phyloP scores from a whole-genome alignment of 257 asterid genomes.

The Salvia splendens region DNA sequence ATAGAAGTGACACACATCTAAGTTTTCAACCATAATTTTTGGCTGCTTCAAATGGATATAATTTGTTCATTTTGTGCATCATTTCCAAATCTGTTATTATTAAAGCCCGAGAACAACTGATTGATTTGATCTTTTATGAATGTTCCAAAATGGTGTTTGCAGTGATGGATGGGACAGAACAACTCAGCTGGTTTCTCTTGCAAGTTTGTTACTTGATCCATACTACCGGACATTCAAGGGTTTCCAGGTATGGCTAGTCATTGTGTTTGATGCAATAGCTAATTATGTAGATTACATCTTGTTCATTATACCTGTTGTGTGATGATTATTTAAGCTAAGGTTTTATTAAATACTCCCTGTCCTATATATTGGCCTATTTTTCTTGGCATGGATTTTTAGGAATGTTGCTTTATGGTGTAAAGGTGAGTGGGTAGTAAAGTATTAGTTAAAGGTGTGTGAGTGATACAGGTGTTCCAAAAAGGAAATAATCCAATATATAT shows the following conservation, averaged over 20 bases:
- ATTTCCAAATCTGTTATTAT: not conserved
- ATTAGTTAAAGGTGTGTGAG: too few relatives aligned
- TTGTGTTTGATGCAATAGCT: not conserved
- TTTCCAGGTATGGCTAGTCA: conserved; percentile 68
- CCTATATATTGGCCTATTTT: too few relatives aligned
- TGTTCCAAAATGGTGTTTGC: conserved; percentile 32
- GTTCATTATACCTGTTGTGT: conserved; percentile 18
- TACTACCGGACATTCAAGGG: conserved; percentile 89
- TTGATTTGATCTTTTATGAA: conserved; percentile 29
- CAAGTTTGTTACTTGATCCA: conserved; percentile 94
- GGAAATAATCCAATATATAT: too few relatives aligned
- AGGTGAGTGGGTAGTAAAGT: too few relatives aligned
- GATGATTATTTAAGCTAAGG: conserved; percentile 25
- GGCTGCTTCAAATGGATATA: conserved; percentile 19
- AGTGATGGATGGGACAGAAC: conserved; percentile 99
- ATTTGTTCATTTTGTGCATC: conserved; percentile 23
- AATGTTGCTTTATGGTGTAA: too few relatives aligned
- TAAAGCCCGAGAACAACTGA: conserved; percentile 10
- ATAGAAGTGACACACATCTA: not conserved
- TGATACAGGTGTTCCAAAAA: too few relatives aligned
- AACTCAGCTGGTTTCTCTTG: conserved; percentile 91
- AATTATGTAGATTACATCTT: not conserved
- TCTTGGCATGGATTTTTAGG: too few relatives aligned
- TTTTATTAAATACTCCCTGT: not conserved
- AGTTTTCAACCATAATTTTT: conserved; percentile 5